A percentile compares a stretch with the other conserved stretches of the same genome.
Evolutionary conservation across 495 filamentous ascomycete genomes (phyloP).

Genomic region (Aspergillus kassunensis): DNA sequence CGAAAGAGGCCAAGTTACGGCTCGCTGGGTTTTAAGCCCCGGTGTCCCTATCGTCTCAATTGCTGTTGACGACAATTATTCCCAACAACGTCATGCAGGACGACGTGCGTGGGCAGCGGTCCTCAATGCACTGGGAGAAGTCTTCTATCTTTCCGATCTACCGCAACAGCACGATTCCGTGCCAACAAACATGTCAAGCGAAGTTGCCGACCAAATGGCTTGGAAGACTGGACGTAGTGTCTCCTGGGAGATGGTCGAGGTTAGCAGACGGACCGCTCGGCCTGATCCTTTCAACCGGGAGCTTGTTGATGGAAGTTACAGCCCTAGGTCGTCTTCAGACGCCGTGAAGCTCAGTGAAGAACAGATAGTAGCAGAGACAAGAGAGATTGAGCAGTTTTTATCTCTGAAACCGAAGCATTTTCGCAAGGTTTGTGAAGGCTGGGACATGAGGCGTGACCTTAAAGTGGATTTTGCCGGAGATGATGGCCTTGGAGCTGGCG

Average conservation of each 20-base stretch:
- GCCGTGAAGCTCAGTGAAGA: conserved; percentile 65
- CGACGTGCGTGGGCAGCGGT: conserved; percentile 79
- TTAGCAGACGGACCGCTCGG: conserved; percentile 64
- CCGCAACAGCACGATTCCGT: conserved; percentile 43
- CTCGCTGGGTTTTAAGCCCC: conserved; percentile 83
- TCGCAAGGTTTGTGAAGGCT: conserved; percentile 71
- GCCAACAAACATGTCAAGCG: conserved; percentile 28
- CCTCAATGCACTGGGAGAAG: conserved; percentile 87
- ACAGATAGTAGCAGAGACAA: conserved; percentile 69
- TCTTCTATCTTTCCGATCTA: conserved; percentile 74
- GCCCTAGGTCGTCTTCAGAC: conserved; percentile 64
- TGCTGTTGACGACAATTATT: conserved; percentile 78
- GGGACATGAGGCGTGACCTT: conserved; percentile 87
- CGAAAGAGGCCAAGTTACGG: conserved; percentile 71
- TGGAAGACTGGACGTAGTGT: conserved; percentile 77
- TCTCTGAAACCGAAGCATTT: conserved; percentile 73
- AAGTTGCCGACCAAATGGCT: conserved; percentile 57
- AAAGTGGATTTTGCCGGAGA: conserved; percentile 87
- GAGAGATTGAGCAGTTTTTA: conserved; percentile 75
- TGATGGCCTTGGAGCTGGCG: conserved; percentile 67
- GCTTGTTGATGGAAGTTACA: conserved; percentile 61
- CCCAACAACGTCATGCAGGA: conserved; percentile 58
- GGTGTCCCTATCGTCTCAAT: conserved; percentile 89
- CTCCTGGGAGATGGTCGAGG: conserved; percentile 75
- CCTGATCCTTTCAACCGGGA: conserved; percentile 64